These are phyloP conservation scores for Arabidopsis suecica DNA, from an alignment of 345 rosid genomes.

Conservation along the genomic window DNA sequence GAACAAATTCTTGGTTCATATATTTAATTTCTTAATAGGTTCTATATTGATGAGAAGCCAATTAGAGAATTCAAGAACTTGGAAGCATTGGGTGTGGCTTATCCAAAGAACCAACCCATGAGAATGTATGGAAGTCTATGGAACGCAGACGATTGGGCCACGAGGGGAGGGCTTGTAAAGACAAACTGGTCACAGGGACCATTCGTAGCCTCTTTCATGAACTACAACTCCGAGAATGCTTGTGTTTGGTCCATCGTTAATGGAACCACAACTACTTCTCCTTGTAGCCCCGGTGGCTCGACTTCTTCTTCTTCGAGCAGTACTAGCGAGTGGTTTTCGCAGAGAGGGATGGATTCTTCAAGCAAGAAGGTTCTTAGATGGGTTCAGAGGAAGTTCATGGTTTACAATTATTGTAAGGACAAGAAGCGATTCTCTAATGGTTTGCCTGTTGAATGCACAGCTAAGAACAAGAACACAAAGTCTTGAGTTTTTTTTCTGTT, in stretches of 20 bases:
- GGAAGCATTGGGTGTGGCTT: constrained; percentile 64
- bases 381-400: constrained; percentile 68
- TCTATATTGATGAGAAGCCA: constrained; percentile 50
- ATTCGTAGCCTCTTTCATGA: constrained; percentile 65
- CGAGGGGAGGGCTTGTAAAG: constrained; percentile 71
- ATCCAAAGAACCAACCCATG: constrained; percentile 70
- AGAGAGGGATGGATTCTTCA: constrained; percentile 45
- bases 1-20: not conserved
- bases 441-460: constrained; percentile 54
- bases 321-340: constrained; percentile 43
- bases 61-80: constrained; percentile 82
- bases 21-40: not conserved
- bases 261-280: constrained; percentile 19
- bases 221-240: constrained; percentile 55
- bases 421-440: constrained; percentile 59
- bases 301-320: constrained; percentile 34
- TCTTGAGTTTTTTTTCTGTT: constrained; percentile 20
- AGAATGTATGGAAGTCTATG: constrained; percentile 65
- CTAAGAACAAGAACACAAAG: constrained; percentile 14
- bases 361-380: constrained; percentile 50
- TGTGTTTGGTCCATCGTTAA: constrained; percentile 54
- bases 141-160: constrained; percentile 88
- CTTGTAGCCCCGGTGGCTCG: constrained; percentile 32
- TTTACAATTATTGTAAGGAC: constrained; percentile 71
- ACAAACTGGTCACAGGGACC: constrained; percentile 72